A percentile compares a stretch with the other conserved stretches of the same genome.
Conservation (phyloP, 148 eudicot genomes). For the Rhododendron vialii region DNA sequence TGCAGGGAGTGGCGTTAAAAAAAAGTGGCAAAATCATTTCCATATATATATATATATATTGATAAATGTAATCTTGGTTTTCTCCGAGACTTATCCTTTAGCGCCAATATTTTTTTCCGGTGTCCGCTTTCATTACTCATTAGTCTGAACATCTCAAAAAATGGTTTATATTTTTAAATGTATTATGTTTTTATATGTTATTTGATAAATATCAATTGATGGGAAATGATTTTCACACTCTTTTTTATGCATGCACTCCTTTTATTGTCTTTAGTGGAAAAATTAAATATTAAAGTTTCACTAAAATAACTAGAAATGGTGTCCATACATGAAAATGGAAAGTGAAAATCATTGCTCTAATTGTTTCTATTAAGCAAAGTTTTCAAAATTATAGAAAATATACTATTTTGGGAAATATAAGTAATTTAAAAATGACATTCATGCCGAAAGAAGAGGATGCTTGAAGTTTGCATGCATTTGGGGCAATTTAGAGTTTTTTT, state of each 20-base stretch:
- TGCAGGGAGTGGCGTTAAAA: no score
- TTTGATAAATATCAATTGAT: no score
- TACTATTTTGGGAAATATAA: background rate
- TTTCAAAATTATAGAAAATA: no score
- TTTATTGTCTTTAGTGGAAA: background rate
- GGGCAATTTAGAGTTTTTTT: background rate
- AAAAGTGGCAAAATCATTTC: no score
- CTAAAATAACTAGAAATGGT: background rate
- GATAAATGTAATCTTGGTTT: background rate
- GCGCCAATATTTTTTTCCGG: no score
- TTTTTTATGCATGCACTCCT: background rate
- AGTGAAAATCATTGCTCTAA: background rate
- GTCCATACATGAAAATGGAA: background rate
- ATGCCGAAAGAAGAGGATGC: background rate
- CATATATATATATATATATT: no score
- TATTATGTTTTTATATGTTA: no score
- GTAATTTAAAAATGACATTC: background rate
- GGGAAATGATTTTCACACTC: background rate
- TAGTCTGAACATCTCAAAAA: no score
- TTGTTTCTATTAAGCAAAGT: background rate
- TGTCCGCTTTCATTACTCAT: background rate
- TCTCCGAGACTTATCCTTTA: background rate
- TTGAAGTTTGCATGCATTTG: background rate
- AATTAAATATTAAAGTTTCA: background rate
- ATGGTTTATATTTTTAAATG: no score